Evolutionary conservation across 2,329 filamentous ascomycete genomes (phyloP).

Genomic region (Phialemonium atrogriseum): DNA sequence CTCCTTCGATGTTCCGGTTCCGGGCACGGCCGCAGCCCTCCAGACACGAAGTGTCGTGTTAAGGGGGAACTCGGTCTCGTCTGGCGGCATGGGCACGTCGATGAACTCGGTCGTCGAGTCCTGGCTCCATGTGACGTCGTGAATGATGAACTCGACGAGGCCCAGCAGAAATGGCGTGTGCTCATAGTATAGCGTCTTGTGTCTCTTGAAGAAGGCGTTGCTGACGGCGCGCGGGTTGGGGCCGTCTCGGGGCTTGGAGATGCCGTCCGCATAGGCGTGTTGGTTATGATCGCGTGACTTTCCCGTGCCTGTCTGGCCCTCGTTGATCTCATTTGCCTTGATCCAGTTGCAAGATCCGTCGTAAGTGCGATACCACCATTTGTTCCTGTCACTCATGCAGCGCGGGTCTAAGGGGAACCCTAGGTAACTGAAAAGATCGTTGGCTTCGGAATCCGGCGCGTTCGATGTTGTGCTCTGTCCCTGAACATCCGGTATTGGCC

Average conservation of each 20-base stretch:
- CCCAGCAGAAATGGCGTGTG: conserved; percentile 10
- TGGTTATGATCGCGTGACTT: conserved; percentile 11
- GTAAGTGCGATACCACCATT: conserved; percentile 11
- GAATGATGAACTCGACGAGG: conserved; percentile 10
- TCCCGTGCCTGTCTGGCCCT: conserved; percentile 6
- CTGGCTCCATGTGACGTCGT: conserved; percentile 9
- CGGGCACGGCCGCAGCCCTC: conserved; percentile 6
- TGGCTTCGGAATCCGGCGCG: too few relatives aligned
- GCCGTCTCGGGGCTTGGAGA: conserved; percentile 7
- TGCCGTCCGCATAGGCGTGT: conserved; percentile 9
- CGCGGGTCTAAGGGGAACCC: too few relatives aligned
- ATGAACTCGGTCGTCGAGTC: conserved; percentile 10
- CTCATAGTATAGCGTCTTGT: conserved; percentile 9
- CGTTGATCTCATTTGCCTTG: conserved; percentile 6
- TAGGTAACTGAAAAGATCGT: too few relatives aligned
- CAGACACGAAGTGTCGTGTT: conserved; percentile 8
- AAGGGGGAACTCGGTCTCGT: conserved; percentile 7
- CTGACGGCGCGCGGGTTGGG: conserved; percentile 10
- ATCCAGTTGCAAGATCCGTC: conserved; percentile 11
- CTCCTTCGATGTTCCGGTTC: conserved; percentile 8
- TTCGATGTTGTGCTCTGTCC: too few relatives aligned
- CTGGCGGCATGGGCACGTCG: conserved; percentile 9
- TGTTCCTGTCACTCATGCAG: too few relatives aligned
- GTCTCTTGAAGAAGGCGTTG: conserved; percentile 10
- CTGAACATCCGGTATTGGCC: too few relatives aligned